phyloP scores from a whole-genome alignment of 2,329 filamentous ascomycete species.

The Tolypocladium ovalisporum region DNA sequence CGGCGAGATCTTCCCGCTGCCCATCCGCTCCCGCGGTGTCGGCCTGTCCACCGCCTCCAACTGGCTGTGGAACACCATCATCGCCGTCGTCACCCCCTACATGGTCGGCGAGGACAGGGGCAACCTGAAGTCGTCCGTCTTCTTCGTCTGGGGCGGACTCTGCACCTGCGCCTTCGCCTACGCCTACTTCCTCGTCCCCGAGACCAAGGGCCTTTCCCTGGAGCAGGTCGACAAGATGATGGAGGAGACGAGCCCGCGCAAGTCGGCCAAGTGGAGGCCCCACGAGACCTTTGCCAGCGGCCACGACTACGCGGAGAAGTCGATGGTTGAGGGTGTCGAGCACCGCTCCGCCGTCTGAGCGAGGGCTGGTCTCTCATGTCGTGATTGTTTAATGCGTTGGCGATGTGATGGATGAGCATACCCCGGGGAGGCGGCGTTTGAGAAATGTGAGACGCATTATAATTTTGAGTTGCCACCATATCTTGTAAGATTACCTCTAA shows the following conservation, averaged over 20 bases:
- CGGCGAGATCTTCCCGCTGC: slow-evolving; percentile 83
- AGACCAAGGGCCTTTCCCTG: slow-evolving; percentile 66
- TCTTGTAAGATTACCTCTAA: neutral
- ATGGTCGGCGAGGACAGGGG: slow-evolving; percentile 51
- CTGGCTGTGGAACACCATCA: slow-evolving; percentile 81
- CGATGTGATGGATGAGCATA: neutral
- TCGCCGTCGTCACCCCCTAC: slow-evolving; percentile 62
- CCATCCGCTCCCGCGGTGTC: slow-evolving; percentile 80
- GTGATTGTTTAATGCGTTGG: neutral
- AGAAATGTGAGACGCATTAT: neutral
- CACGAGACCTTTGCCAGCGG: slow-evolving; percentile 54
- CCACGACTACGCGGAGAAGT: slow-evolving; percentile 20
- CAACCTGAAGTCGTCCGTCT: slow-evolving; percentile 58
- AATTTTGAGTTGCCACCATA: neutral
- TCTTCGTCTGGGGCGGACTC: slow-evolving; percentile 65
- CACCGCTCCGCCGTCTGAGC: slow-evolving; percentile 20
- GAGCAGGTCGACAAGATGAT: slow-evolving; percentile 83
- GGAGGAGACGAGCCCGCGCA: slow-evolving; percentile 72
- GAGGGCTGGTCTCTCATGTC: neutral
- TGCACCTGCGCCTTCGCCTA: slow-evolving; percentile 51
- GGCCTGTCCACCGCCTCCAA: slow-evolving; percentile 79
- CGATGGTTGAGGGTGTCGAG: slow-evolving; percentile 14
- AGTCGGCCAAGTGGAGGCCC: slow-evolving; percentile 66
- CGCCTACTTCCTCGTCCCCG: slow-evolving; percentile 62
- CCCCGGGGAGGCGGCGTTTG: neutral